Base-by-base conservation (phyloP, 2,329 filamentous ascomycete genomes). In the Raffaelea albimanens region DNA sequence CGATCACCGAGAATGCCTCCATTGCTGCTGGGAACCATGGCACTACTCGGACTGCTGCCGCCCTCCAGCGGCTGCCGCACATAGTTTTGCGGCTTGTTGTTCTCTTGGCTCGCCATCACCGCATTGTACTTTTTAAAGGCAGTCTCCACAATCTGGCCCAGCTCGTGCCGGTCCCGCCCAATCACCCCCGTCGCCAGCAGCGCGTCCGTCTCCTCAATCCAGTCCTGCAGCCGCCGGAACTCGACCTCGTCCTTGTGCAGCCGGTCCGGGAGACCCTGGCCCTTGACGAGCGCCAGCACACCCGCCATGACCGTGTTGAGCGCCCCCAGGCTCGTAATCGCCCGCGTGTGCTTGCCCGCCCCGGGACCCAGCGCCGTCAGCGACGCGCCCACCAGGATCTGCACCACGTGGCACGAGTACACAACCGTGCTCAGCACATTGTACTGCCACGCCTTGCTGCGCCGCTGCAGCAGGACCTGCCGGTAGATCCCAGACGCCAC, bases 291-390 rank as follows among this genome's bases (percentile, higher is more conserved):
- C 0, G 79, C 78, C 19, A 84, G 61, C 1, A 81, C 63, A 16
- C 82, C 80, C 1, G 81, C 81, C 5, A 83, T 68, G 3, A 80
- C 61, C 3, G 78, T 82, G 56, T 84, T 85, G 11, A 78, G 59
- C 1, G 78, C 78, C 3, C 82, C 80, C 1, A 84, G 64, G 1
- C 76, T 60, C 10, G 76, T 78, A 58, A 84, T 76, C 14, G 57
- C 43, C 19, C 70, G 65, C 18, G 75, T 60, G 52, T 82, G 71
- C 16, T 71, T 63, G 2, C 73, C 66, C 16, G 71, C 65, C 0
- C 58, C 57, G 0, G 72, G 63, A 0, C 72, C 71, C 9, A 75
- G 59, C 0, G 68, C 65, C 1, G 72, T 73, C 13, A 76, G 60
- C 0, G 62, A 61, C 0, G 72, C 72, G 3, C 69, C 71, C 42